Percentiles rank a stretch among this genome's conserved stretches.
Evolutionary conservation across 2,329 filamentous ascomycete species (phyloP).

Genomic region (Acrodontium crateriforme): DNA sequence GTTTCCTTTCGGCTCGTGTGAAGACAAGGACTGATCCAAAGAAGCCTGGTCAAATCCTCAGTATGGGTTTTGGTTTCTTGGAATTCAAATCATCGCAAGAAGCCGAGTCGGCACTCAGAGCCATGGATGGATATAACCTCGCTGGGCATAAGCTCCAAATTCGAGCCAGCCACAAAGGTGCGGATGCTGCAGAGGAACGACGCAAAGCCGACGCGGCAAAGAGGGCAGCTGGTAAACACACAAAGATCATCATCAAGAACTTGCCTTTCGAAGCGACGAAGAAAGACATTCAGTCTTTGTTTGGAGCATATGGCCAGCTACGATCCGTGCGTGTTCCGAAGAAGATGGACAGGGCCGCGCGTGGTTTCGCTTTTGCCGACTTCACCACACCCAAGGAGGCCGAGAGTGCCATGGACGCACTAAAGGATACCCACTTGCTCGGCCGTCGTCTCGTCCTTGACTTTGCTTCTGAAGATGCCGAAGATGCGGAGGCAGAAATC

Average conservation of each 20-base stretch:
- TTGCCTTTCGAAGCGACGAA: constrained; percentile 90
- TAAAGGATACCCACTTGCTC: constrained; percentile 85
- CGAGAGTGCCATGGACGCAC: constrained; percentile 74
- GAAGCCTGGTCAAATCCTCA: constrained; percentile 71
- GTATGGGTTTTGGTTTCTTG: constrained; percentile 94
- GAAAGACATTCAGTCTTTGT: constrained; percentile 76
- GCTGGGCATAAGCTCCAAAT: constrained; percentile 77
- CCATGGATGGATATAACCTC: constrained; percentile 83
- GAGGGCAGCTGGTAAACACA: constrained; percentile 61
- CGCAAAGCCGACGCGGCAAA: constrained; percentile 71
- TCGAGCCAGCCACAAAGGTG: constrained; percentile 72
- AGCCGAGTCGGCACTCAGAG: constrained; percentile 63
- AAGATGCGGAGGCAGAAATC: constrained; percentile 92
- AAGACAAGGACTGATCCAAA: constrained; percentile 94
- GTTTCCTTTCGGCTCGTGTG: constrained; percentile 77
- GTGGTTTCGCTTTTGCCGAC: constrained; percentile 94
- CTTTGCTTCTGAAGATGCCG: constrained; percentile 74
- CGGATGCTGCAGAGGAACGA: constrained; percentile 77
- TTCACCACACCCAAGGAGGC: constrained; percentile 88
- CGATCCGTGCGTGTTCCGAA: constrained; percentile 86
- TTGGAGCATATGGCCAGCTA: constrained; percentile 82
- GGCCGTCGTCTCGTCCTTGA: constrained; percentile 82
- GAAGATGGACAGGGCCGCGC: constrained; percentile 78
- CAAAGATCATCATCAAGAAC: constrained; percentile 97
- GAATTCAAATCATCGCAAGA: constrained; percentile 70